Evolutionary conservation across 2,329 filamentous ascomycete genomes (phyloP), one percentile per base, ranked within the genome.

Genomic region (Paecilomyces formosus): DNA sequence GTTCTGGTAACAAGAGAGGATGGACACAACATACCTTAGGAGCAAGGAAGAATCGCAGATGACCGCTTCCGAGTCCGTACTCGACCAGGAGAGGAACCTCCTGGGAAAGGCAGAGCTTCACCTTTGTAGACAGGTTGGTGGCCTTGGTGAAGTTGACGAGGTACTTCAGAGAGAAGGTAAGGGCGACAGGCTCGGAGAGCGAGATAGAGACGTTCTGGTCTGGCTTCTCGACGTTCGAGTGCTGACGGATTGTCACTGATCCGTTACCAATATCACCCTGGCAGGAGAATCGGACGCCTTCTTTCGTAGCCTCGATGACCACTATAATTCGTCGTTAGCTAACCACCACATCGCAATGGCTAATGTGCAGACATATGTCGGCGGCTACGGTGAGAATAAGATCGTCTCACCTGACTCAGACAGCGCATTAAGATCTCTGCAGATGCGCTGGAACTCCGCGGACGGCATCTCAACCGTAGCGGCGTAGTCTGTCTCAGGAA

Each of bases 81-180:
- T 99, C 94, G 52, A 99, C 94, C 68, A 97, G 82, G 65, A 99
- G 86, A 28, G 94, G 94, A 55, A 99, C 93, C 78, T 99, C 94
- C 76, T 92, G 92, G 56, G 93, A 97, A 66, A 99, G 84, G 79
- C 89, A 96, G 68, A 99, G 87, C 79, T 89, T 94, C 77, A 99
- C 95, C 65, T 84, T 82, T 66, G 76, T 80, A 45, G 92, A 93
- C 61, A 99, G 82, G 56, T 86, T 87, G 63, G 91, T 89, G 33
- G 95, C 95, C 82, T 99, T 99, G 89, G 94, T 97, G 82, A 99
- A 99, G 85, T 97, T 97, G 83, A 96, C 90, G 2, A 99, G 88
- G 80, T 99, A 99, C 81, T 99, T 99, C 70, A 99, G 88, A 33
- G 94, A 97, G 81, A 99, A 99, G 55, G 93, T 97, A 63, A 99